phyloP scores from a whole-genome alignment of 1,284 basidiomycete genomes.

The Phaffia rhodozyma region DNA sequence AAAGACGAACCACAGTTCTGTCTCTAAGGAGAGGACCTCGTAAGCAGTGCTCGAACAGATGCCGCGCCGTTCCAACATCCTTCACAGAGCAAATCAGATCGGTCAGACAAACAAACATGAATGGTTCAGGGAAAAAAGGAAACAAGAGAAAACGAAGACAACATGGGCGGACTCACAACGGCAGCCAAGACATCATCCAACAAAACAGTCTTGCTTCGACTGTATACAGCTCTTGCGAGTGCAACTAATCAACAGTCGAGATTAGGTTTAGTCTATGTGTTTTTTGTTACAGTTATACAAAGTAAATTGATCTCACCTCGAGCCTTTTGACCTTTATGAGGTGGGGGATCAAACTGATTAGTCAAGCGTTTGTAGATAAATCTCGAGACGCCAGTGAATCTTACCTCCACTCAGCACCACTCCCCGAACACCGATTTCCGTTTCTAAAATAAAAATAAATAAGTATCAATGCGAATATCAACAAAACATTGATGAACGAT shows the following conservation, averaged over 20 bases:
- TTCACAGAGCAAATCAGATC: conserved; percentile 21
- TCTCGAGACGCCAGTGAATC: conserved; percentile 41
- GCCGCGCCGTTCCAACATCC: conserved; percentile 63
- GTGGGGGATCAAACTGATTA: conserved; percentile 63
- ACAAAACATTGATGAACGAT: no score
- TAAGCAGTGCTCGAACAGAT: conserved; percentile 52
- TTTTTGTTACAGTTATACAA: conserved; percentile 28
- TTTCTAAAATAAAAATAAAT: no score
- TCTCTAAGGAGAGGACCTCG: conserved; percentile 51
- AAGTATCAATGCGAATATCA: no score
- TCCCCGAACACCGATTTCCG: no score
- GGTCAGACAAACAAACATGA: neutral
- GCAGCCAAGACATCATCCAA: conserved; percentile 49
- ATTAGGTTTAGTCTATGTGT: neutral
- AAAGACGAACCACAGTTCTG: conserved; percentile 48
- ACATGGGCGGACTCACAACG: conserved; percentile 33
- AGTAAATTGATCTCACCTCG: conserved; percentile 29
- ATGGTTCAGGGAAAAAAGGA: neutral
- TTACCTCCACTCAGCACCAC: no score
- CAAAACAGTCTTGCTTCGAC: conserved; percentile 42
- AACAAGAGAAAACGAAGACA: no score
- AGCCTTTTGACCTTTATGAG: conserved; percentile 44
- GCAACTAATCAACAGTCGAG: conserved; percentile 34
- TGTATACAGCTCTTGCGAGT: conserved; percentile 56
- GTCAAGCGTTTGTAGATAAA: neutral